Conservation (phyloP, 257 asterid species). For the Scutellaria minor region DNA sequence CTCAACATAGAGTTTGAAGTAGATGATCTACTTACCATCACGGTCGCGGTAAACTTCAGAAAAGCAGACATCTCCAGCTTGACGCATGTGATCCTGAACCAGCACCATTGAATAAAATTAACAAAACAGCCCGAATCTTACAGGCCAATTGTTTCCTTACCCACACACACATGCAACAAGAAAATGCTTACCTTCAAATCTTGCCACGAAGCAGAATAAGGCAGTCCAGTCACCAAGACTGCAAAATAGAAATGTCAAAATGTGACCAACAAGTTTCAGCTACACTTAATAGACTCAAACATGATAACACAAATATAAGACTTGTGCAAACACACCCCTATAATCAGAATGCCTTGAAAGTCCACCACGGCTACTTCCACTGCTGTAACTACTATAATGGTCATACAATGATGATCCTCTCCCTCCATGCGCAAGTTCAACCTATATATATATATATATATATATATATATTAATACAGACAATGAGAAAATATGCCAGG, state of each 20-base stretch:
- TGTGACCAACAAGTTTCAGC: background rate
- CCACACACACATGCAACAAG: background rate
- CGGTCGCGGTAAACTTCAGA: slow-evolving; percentile 37
- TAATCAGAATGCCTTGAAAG: slow-evolving; percentile 73
- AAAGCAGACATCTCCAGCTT: slow-evolving; percentile 92
- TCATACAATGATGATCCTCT: slow-evolving; percentile 70
- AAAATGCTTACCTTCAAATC: slow-evolving; percentile 71
- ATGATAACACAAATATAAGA: slow-evolving; percentile 13
- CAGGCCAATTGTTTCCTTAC: background rate
- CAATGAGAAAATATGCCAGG: background rate
- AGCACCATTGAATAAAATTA: background rate
- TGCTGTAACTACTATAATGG: slow-evolving; percentile 60
- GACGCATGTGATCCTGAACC: slow-evolving; percentile 87
- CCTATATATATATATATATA: slow-evolving; percentile 47
- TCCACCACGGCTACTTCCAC: slow-evolving; percentile 68
- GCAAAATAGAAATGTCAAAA: slow-evolving; percentile 33
- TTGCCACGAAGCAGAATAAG: slow-evolving; percentile 94
- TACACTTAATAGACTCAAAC: background rate
- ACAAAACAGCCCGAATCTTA: background rate
- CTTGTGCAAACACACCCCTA: slow-evolving; percentile 52
- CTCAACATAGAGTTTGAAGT: background rate
- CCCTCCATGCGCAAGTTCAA: slow-evolving; percentile 90
- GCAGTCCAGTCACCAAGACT: slow-evolving; percentile 87
- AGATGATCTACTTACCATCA: slow-evolving; percentile 1
- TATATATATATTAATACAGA: slow-evolving; percentile 30